Conservation (phyloP, 1,139 yeast genomes). For the Saccharomycopsis crataegensis region DNA sequence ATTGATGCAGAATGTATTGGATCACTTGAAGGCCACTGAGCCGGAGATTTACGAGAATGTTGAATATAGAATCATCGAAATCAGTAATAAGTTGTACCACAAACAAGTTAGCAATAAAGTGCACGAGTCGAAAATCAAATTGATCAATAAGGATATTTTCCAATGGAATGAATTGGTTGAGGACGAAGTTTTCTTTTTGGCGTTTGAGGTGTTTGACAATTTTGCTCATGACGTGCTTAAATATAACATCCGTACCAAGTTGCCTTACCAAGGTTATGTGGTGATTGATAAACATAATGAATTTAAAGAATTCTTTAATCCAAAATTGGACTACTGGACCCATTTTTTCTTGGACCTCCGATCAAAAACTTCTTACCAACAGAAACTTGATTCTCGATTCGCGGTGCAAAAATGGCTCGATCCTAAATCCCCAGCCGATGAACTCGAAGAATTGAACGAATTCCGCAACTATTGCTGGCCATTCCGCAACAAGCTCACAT, state of each 20-base stretch:
- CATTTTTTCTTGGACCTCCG: slow-evolving; percentile 47
- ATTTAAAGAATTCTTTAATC: slow-evolving; percentile 66
- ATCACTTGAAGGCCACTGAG: slow-evolving; percentile 52
- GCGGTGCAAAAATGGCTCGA: slow-evolving; percentile 18
- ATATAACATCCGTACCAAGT: slow-evolving; percentile 60
- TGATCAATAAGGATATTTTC: slow-evolving; percentile 68
- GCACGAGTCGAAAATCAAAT: slow-evolving; percentile 48
- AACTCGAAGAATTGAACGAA: slow-evolving; percentile 12
- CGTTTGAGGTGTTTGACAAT: slow-evolving; percentile 80
- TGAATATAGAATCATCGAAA: slow-evolving; percentile 69
- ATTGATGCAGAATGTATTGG: slow-evolving; percentile 69
- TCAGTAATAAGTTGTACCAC: slow-evolving; percentile 58
- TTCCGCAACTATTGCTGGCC: slow-evolving; percentile 42
- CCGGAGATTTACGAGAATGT: slow-evolving; percentile 69
- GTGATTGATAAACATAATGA: slow-evolving; percentile 70
- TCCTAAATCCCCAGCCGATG: slow-evolving; percentile 22
- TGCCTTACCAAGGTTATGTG: slow-evolving; percentile 75
- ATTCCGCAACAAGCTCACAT: slow-evolving; percentile 58
- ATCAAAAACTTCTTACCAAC: slow-evolving; percentile 37
- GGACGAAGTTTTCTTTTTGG: slow-evolving; percentile 74
- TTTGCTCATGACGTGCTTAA: slow-evolving; percentile 77
- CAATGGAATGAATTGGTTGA: slow-evolving; percentile 60
- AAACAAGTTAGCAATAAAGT: slow-evolving; percentile 35
- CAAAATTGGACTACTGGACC: slow-evolving; percentile 59
- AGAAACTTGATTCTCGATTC: slow-evolving; percentile 20